Base-by-base conservation (phyloP, 805 yeast species). In the Saturnispora serradocipensis region DNA sequence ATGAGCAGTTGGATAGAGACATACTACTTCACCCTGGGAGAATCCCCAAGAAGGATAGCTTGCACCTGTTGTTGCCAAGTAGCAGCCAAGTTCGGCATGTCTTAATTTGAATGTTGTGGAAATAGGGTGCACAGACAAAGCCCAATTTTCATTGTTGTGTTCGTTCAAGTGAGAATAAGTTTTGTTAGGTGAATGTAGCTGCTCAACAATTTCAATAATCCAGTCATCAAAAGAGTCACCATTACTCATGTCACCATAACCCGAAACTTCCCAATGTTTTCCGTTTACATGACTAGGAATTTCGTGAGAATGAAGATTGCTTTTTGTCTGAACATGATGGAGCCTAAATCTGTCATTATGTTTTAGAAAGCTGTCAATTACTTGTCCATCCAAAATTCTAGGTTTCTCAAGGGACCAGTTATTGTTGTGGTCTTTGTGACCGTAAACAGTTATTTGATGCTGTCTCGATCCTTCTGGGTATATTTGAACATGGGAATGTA, bases 21-120 rank as follows among this genome's bases (percentile, higher is more conserved):
- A 86, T 7, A 82, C 78, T 42, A 86, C 87, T 67, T 86, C 95
- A 56, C 96, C 96, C 73, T 93, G 99, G 65, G 88, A 80, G 78
- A 91, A 93, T 20, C 99, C 99, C 99, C 99, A 93, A 16, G 81
- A 82, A 18, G 99, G 99, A 63, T 90, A 82, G 24, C 79, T 66
- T 58, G 73, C 70, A 44, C 97, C 97, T 10, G 93, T 76, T 13
- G 91, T 86, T 58, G 90, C 86, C 63, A 93, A 72, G 67, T 89
- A 90, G 67, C 97, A 95, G 42, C 86, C 85, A 61, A 88, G 66
- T 9, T 66, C 78, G 57, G 73, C 74, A 67, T 83, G 84, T 61
- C 74, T 80, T 58, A 93, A 72, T 68, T 97, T 78, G 70, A 93
- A 80, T 22, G 88, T 81, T 1, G 96, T 77, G 36, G 97, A 80